Conservation (phyloP, 805 yeast genomes). For the Yarrowia yakushimensis region DNA sequence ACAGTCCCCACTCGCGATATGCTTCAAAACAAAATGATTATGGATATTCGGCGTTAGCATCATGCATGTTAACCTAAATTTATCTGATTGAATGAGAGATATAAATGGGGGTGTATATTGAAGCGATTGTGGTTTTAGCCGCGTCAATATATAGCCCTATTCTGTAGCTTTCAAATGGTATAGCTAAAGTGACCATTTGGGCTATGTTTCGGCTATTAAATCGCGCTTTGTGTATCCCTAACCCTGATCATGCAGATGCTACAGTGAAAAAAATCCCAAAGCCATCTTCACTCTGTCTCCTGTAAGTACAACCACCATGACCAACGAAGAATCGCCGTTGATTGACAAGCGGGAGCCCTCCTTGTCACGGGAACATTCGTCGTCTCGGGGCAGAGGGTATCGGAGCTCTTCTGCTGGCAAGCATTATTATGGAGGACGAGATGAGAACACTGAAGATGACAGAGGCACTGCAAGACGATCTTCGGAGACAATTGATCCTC, state of each 20-base stretch:
- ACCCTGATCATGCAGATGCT: neutral
- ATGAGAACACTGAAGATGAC: neutral
- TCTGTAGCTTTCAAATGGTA: neutral
- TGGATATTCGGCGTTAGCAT: neutral
- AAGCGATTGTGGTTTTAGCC: neutral
- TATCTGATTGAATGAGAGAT: neutral
- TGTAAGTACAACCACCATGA: slow-evolving; percentile 6
- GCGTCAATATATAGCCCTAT: neutral
- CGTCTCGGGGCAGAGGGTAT: slow-evolving; percentile 5
- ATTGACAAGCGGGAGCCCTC: slow-evolving; percentile 7
- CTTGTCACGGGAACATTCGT: neutral
- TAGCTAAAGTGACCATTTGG: neutral
- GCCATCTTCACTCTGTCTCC: neutral
- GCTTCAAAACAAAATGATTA: neutral
- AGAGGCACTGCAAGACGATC: neutral
- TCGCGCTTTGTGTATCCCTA: neutral
- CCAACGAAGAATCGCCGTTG: slow-evolving; percentile 21
- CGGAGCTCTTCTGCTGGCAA: neutral
- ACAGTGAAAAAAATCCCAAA: neutral
- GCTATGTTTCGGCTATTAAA: neutral
- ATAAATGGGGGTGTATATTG: neutral
- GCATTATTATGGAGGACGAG: neutral
- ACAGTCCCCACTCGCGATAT: neutral
- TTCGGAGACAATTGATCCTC: slow-evolving; percentile 13
- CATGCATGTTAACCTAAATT: neutral